Percentiles rank a stretch among this genome's conserved stretches.
phyloP scores from a whole-genome alignment of 768 basidiomycete genomes.

The Boletus vermiculosoides region DNA sequence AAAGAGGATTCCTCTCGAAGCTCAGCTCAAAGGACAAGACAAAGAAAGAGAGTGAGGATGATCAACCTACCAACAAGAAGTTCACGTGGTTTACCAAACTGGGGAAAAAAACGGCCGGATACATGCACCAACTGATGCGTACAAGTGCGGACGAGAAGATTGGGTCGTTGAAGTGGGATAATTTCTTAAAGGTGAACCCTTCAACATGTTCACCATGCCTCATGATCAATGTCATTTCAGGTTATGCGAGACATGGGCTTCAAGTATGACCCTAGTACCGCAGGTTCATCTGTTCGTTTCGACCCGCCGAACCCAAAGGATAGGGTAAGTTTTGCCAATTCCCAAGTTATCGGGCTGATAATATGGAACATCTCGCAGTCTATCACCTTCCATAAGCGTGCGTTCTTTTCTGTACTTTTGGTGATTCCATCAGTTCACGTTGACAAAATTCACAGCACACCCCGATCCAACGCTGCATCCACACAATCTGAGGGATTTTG shows the following conservation, averaged over 20 bases:
- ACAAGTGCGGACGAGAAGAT: slow-evolving; percentile 54
- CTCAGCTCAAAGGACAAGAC: slow-evolving; percentile 37
- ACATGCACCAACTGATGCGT: slow-evolving; percentile 65
- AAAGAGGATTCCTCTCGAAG: slow-evolving; percentile 50
- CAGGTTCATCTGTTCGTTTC: slow-evolving; percentile 81
- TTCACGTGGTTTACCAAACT: slow-evolving; percentile 56
- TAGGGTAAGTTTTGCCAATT: slow-evolving; percentile 34
- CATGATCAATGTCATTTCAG: slow-evolving; percentile 34
- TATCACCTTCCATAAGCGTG: slow-evolving; percentile 78
- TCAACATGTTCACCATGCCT: neutral
- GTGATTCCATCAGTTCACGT: neutral
- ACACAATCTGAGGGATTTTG: slow-evolving; percentile 48
- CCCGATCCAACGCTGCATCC: slow-evolving; percentile 66
- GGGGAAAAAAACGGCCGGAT: slow-evolving; percentile 54
- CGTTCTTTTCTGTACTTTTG: slow-evolving; percentile 6
- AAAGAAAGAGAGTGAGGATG: slow-evolving; percentile 34
- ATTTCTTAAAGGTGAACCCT: slow-evolving; percentile 62
- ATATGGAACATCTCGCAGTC: slow-evolving; percentile 39
- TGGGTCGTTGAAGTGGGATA: slow-evolving; percentile 76
- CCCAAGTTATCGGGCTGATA: slow-evolving; percentile 1
- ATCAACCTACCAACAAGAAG: slow-evolving; percentile 35
- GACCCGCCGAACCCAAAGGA: slow-evolving; percentile 62
- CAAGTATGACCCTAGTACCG: slow-evolving; percentile 66
- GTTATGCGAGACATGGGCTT: slow-evolving; percentile 82
- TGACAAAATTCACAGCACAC: slow-evolving; percentile 50